Conservation (phyloP, 2,329 filamentous ascomycete species). For the Venturia asperata region DNA sequence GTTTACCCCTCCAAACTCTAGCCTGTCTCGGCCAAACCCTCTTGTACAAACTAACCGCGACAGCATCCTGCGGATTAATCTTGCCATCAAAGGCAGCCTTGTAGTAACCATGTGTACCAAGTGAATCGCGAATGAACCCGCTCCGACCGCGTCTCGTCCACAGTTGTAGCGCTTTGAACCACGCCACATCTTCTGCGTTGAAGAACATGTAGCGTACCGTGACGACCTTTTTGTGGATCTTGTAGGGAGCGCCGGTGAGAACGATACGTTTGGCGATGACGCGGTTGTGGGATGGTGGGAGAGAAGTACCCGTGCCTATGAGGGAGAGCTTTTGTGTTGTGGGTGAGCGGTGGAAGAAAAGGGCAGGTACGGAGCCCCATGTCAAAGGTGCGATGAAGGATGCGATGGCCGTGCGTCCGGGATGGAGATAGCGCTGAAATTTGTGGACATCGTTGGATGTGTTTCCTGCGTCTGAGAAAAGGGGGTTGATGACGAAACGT, state of each 20-base stretch:
- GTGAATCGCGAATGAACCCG: conserved; percentile 86
- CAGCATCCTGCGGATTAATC: conserved; percentile 91
- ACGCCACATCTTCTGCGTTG: conserved; percentile 86
- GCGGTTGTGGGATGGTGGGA: conserved; percentile 65
- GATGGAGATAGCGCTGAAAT: conserved; percentile 85
- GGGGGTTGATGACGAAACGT: conserved; percentile 77
- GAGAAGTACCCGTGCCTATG: conserved; percentile 77
- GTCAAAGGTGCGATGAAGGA: conserved; percentile 84
- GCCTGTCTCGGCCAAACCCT: conserved; percentile 60
- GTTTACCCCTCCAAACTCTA: conserved; percentile 32
- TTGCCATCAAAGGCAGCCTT: conserved; percentile 96
- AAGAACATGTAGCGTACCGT: conserved; percentile 99
- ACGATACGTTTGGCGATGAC: conserved; percentile 92
- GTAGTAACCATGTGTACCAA: conserved; percentile 99
- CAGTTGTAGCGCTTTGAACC: conserved; percentile 93
- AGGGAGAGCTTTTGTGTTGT: conserved; percentile 55
- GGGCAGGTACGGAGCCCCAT: conserved; percentile 83
- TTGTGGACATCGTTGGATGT: conserved; percentile 98
- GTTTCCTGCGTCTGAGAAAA: conserved; percentile 83
- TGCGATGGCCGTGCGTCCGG: conserved; percentile 80
- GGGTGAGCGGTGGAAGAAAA: conserved; percentile 68
- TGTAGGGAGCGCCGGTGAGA: conserved; percentile 91
- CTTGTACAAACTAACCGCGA: conserved; percentile 68
- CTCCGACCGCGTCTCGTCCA: conserved; percentile 87
- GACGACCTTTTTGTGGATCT: conserved; percentile 96